These are phyloP conservation scores for Ustilago lituana DNA, from an alignment of 1,284 basidiomycete genomes.

Conservation along the genomic window DNA sequence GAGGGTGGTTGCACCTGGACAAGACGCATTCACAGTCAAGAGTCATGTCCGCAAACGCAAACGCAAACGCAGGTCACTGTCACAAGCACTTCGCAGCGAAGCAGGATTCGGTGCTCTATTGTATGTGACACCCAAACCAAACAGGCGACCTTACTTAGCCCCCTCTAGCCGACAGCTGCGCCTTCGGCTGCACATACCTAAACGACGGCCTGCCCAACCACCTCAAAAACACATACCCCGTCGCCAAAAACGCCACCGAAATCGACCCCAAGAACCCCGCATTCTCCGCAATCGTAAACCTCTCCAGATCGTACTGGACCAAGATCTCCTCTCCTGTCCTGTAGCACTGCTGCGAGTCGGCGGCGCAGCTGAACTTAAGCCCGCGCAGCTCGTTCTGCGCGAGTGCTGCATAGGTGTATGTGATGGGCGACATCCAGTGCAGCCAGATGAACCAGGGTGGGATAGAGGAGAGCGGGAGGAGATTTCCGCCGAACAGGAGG, in stretches of 20 bases:
- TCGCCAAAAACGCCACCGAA: slow-evolving; percentile 23
- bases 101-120: no score
- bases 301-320: slow-evolving; percentile 45
- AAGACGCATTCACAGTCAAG: no score
- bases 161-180: no score
- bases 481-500: slow-evolving; percentile 53
- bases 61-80: no score
- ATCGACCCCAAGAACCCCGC: slow-evolving; percentile 52
- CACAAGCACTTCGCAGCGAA: no score
- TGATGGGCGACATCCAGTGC: slow-evolving; percentile 55
- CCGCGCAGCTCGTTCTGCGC: slow-evolving; percentile 48
- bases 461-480: slow-evolving; percentile 43
- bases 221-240: slow-evolving; percentile 41
- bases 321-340: slow-evolving; percentile 46
- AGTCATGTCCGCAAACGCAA: no score
- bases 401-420: slow-evolving; percentile 50
- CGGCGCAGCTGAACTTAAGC: slow-evolving; percentile 31
- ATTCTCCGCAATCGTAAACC: slow-evolving; percentile 52
- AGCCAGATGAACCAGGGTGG: slow-evolving; percentile 56
- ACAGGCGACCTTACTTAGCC: no score
- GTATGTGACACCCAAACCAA: no score
- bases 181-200: slow-evolving; percentile 35
- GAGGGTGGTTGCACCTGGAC: no score
- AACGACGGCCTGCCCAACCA: slow-evolving; percentile 33
- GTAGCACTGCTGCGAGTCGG: slow-evolving; percentile 44